Conservation (phyloP, 441 rosid species). For the Euphorbia corollata region DNA sequence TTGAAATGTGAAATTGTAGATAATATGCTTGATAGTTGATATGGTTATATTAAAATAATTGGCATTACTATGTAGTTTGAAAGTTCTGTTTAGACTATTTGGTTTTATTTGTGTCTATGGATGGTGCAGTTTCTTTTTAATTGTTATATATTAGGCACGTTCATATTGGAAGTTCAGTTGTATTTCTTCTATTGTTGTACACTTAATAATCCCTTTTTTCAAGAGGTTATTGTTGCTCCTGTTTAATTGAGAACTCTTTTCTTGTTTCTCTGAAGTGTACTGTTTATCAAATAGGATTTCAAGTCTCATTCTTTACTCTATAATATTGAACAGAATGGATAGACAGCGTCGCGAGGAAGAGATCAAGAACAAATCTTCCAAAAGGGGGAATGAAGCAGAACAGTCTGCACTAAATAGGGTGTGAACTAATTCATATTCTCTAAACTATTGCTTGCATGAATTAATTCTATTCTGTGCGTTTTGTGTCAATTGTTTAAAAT, state of each 20-base stretch:
- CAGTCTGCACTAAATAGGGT: conserved; percentile 81
- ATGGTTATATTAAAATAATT: neutral
- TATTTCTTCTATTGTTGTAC: neutral
- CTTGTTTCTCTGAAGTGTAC: neutral
- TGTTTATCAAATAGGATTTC: conserved; percentile 8
- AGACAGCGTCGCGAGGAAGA: conserved; percentile 98
- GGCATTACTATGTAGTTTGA: conserved; percentile 2
- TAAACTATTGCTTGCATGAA: conserved; percentile 16
- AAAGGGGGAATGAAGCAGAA: conserved; percentile 78
- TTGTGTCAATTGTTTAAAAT: conserved; percentile 11
- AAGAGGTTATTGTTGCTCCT: neutral
- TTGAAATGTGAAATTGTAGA: neutral
- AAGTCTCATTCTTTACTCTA: conserved; percentile 16
- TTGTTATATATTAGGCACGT: neutral
- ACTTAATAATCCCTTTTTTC: neutral
- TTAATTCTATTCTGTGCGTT: neutral
- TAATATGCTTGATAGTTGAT: neutral
- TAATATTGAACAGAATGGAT: conserved; percentile 63
- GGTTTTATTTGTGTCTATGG: conserved; percentile 1
- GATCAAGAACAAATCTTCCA: conserved; percentile 74
- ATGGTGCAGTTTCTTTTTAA: neutral
- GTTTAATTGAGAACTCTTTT: neutral
- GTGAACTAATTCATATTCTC: conserved; percentile 22
- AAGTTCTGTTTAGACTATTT: neutral
- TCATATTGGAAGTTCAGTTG: neutral